phyloP scores from a whole-genome alignment of 192 early-diverging fungal species.

The Neocallimastix lanati region DNA sequence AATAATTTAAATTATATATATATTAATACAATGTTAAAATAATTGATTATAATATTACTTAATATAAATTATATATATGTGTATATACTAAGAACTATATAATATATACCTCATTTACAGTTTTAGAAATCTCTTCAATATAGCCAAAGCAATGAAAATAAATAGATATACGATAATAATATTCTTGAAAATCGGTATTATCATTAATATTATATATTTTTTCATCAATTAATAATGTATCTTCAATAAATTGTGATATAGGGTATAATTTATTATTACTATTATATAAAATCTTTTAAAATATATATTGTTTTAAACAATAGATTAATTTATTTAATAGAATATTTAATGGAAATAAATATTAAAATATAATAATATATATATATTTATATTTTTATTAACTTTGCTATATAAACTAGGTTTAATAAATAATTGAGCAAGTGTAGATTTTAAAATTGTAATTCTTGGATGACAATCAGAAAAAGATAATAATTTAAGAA shows the following conservation, averaged over 20 bases:
- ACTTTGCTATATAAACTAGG: not conserved
- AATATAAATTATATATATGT: too few relatives aligned
- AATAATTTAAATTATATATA: too few relatives aligned
- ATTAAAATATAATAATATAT: too few relatives aligned
- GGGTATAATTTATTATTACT: not conserved
- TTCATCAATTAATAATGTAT: not conserved
- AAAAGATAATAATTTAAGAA: not conserved
- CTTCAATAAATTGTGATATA: not conserved
- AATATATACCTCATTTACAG: not conserved
- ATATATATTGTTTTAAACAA: too few relatives aligned
- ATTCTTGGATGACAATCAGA: not conserved
- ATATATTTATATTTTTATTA: too few relatives aligned
- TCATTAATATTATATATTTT: not conserved
- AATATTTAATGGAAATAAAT: too few relatives aligned
- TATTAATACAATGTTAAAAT: too few relatives aligned
- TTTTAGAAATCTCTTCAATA: not conserved
- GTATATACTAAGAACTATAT: too few relatives aligned
- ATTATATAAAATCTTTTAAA: too few relatives aligned
- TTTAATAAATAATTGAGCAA: not conserved
- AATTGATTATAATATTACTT: too few relatives aligned
- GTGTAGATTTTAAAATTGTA: not conserved
- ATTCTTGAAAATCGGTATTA: not conserved
- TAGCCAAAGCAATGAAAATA: not conserved
- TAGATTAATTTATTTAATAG: too few relatives aligned
- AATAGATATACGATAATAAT: not conserved